Evolutionary conservation across 345 rosid genomes (phyloP), one percentile per base, ranked within the genome.

Genomic region (Populus alba): DNA sequence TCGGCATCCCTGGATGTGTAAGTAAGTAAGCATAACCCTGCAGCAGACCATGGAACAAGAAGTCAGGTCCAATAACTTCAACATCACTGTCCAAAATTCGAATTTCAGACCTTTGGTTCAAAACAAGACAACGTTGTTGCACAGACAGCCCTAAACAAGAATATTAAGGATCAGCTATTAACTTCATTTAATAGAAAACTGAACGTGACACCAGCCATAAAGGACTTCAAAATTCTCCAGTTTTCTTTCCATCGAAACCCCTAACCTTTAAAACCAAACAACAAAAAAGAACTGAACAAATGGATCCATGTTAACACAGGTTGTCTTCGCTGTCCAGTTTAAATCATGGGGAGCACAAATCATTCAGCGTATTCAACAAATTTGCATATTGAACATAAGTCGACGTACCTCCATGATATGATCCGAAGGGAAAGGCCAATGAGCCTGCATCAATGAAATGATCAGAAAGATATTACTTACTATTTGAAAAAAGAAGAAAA

Each of bases 11-110:
- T 1, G 98, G 98, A 83, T 94, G 98, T 31, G 97, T 92, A 61
- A 93, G 92, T 85, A 90, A 87, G 85, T 91, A 94, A n/a, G 94
- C 89, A 78, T 92, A 94, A 16, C 97, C 98, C 98, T 92, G 87
- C 45, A 79, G 38, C 71, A 51, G 75, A 77, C 70, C 72, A 67
- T 12, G 25, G 33, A 77, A 23, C 47, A 62, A 37, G 25, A 25
- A 66, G 31, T 39, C 51, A 63, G 18, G 35, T 45, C 70, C 27
- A 31, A 74, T 15, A 43, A 10, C 47, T 43, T 43, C 3, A 43
- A 43, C 1, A 10, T 59, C 20, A 59, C 27, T 8, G 12, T 15
- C 53, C 53, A 47, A 47, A 47, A 16, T 4, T 47, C 53, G 53
- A 47, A 12, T 47, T 47, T 47, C 53, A 47, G 18, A 47, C 53